These are phyloP conservation scores for Berkeleyomyces rouxiae DNA, from an alignment of 2,329 filamentous ascomycete species.

Conservation along the genomic window DNA sequence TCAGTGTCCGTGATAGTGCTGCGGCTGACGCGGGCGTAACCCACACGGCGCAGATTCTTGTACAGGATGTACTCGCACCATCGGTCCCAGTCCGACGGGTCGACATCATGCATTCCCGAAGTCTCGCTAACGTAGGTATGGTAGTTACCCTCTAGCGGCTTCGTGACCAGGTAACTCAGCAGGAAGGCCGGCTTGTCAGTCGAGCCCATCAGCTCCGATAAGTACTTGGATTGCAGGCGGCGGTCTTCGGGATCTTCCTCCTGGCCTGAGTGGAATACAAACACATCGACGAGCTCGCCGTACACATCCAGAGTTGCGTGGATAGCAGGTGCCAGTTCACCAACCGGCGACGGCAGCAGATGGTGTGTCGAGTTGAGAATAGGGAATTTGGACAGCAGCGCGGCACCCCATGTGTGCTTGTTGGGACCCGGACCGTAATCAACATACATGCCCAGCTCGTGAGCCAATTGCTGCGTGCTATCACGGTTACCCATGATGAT, in stretches of 20 bases:
- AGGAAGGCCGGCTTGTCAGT: constrained; percentile 67
- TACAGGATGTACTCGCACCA: constrained; percentile 99
- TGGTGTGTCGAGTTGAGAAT: constrained; percentile 96
- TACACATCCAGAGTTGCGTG: constrained; percentile 93
- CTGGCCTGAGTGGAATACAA: constrained; percentile 97
- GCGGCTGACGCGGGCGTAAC: constrained; percentile 78
- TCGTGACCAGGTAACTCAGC: constrained; percentile 82
- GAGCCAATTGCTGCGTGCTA: constrained; percentile 83
- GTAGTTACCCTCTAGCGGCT: constrained; percentile 84
- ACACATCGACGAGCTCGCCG: constrained; percentile 75
- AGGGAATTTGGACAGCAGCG: constrained; percentile 88
- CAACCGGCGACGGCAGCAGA: constrained; percentile 79
- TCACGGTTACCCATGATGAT: constrained; percentile 99
- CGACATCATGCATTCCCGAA: constrained; percentile 91
- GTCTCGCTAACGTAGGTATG: constrained; percentile 78
- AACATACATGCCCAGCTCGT: constrained; percentile 96
- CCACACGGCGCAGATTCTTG: constrained; percentile 70
- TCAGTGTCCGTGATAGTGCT: constrained; percentile 94
- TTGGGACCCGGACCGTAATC: constrained; percentile 95
- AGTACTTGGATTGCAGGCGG: constrained; percentile 68
- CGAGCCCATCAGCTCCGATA: constrained; percentile 74
- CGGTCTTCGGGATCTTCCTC: constrained; percentile 92
- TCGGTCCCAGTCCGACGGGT: constrained; percentile 80
- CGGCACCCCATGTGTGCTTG: constrained; percentile 96
- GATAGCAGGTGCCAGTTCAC: constrained; percentile 88